phyloP scores from a whole-genome alignment of 805 yeast species.

The Blastobotrys robertii region DNA sequence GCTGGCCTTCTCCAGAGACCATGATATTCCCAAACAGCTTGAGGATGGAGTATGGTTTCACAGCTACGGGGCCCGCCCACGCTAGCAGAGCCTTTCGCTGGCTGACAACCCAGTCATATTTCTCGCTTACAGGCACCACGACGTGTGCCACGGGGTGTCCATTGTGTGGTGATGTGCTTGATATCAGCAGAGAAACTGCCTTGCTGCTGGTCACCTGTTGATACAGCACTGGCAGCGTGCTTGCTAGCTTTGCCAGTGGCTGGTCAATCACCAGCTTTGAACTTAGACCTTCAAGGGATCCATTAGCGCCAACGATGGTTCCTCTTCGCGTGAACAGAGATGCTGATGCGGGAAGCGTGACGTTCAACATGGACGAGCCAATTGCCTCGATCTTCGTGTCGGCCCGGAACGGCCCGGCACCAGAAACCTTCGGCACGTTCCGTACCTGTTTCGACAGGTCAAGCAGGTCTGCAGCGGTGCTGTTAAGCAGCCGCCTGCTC shows the following conservation, averaged over 20 bases:
- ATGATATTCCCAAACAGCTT: slow-evolving; percentile 23
- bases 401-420: slow-evolving; percentile 35
- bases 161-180: no score
- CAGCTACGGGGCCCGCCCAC: slow-evolving; percentile 30
- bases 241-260: slow-evolving; percentile 17
- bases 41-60: slow-evolving; percentile 17
- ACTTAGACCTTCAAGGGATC: slow-evolving; percentile 18
- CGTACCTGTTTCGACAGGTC: slow-evolving; percentile 13
- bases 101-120: slow-evolving; percentile 32
- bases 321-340: slow-evolving; percentile 34
- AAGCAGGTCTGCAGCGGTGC: neutral
- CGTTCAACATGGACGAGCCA: slow-evolving; percentile 35
- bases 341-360: slow-evolving; percentile 35
- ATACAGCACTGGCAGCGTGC: slow-evolving; percentile 24
- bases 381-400: slow-evolving; percentile 34
- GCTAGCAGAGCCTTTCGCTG: slow-evolving; percentile 34
- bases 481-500: no score
- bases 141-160: slow-evolving; percentile 24
- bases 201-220: slow-evolving; percentile 26
- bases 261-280: slow-evolving; percentile 19
- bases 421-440: slow-evolving; percentile 28
- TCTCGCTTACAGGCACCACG: slow-evolving; percentile 26
- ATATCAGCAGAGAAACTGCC: slow-evolving; percentile 22
- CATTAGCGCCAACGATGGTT: slow-evolving; percentile 36
- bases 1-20: slow-evolving; percentile 25